Conservation (phyloP, 1,139 yeast species). For the Casaregolazyma suthepensis region DNA sequence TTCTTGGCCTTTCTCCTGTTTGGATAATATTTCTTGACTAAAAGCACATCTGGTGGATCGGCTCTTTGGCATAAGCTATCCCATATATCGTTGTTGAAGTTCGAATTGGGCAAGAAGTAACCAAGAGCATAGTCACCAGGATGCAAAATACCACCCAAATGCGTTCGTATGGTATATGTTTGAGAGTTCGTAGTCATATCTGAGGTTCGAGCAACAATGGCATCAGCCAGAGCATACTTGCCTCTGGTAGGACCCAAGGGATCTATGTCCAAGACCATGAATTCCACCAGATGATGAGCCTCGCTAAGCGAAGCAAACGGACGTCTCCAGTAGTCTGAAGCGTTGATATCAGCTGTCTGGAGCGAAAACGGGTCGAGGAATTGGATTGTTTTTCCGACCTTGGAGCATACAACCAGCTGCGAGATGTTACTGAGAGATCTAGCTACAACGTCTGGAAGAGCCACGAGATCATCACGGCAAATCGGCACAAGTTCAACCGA, state of each 20-base stretch:
- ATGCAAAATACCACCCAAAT: conserved; percentile 86
- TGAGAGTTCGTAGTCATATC: conserved; percentile 82
- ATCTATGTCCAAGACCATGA: conserved; percentile 86
- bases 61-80: conserved; percentile 52
- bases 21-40: conserved; percentile 86
- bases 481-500: conserved; percentile 96
- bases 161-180: conserved; percentile 77
- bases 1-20: conserved; percentile 75
- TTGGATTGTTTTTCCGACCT: conserved; percentile 73
- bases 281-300: conserved; percentile 75
- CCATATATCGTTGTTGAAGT: conserved; percentile 81
- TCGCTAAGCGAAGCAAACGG: conserved; percentile 78
- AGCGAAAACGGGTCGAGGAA: conserved; percentile 80
- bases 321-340: conserved; percentile 79
- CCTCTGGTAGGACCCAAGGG: conserved; percentile 84
- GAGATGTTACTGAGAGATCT: conserved; percentile 77
- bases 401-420: conserved; percentile 78
- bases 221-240: conserved; percentile 79
- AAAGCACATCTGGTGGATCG: conserved; percentile 70
- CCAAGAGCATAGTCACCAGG: conserved; percentile 97
- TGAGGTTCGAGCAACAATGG: conserved; percentile 77
- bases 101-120: conserved; percentile 73
- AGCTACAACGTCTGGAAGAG: conserved; percentile 81
- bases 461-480: conserved; percentile 93
- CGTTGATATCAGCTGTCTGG: conserved; percentile 70